Evolutionary conservation across 352 stramenopile species (phyloP).

Genomic region (Globisporangium sylvaticum): DNA sequence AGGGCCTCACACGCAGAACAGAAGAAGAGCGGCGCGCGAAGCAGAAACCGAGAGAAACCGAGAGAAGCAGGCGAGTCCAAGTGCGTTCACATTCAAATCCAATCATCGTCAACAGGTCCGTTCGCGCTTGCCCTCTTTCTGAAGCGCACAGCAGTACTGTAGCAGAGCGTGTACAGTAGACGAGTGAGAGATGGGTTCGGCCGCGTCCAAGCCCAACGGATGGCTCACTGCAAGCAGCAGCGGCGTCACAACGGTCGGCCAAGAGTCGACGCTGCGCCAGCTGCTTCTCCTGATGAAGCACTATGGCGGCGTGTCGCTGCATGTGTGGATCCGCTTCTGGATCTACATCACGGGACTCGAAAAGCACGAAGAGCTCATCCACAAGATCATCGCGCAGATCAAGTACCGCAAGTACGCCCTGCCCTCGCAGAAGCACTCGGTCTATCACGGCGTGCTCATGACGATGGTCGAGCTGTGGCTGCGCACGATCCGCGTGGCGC

Average conservation of each 20-base stretch:
- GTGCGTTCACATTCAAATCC: too few species aligned
- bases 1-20: too few species aligned
- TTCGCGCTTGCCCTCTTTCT: background rate
- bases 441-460: conserved; percentile 47
- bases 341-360: conserved; percentile 76
- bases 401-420: conserved; percentile 44
- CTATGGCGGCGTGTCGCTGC: conserved; percentile 29
- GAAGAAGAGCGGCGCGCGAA: too few species aligned
- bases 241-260: background rate
- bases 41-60: too few species aligned
- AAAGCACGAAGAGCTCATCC: conserved; percentile 47
- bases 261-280: conserved; percentile 6
- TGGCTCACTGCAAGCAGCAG: conserved; percentile 1
- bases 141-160: background rate
- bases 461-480: conserved; percentile 76
- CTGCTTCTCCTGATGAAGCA: conserved; percentile 19
- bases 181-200: conserved; percentile 10
- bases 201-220: conserved; percentile 3
- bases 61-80: too few species aligned
- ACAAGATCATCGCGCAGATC: conserved; percentile 39
- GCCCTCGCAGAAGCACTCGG: conserved; percentile 25
- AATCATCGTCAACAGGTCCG: too few species aligned
- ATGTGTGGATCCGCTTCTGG: conserved; percentile 71
- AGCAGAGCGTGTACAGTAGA: background rate
- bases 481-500: conserved; percentile 55